Evolutionary conservation across 208 protist genomes (phyloP).

Genomic region (Sergeia podlipaevii): DNA sequence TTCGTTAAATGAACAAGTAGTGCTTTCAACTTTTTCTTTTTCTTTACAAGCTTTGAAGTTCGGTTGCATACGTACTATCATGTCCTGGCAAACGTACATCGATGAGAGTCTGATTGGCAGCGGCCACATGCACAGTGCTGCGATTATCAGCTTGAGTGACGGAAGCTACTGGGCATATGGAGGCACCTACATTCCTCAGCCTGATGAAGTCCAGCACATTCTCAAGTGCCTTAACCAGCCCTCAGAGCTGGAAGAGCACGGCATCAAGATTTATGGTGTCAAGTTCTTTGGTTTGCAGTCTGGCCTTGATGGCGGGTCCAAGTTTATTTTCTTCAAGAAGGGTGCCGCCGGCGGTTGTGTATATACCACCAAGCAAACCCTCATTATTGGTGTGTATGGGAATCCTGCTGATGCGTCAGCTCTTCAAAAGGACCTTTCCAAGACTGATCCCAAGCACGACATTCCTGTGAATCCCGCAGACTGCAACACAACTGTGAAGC

Average conservation of each 20-base stretch:
- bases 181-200: conserved; percentile 80
- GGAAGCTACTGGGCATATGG: conserved; percentile 89
- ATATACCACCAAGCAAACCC: conserved; percentile 80
- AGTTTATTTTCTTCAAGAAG: conserved; percentile 89
- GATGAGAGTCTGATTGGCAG: conserved; percentile 87
- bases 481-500: conserved; percentile 83
- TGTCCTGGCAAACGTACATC: conserved; percentile 89
- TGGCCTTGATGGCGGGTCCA: conserved; percentile 62
- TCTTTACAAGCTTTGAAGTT: conserved; percentile 3
- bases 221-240: conserved; percentile 62
- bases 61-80: conserved; percentile 15
- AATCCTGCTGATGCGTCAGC: conserved; percentile 61
- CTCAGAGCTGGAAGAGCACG: conserved; percentile 59
- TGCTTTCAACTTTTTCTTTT: neutral
- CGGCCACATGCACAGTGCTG: conserved; percentile 85
- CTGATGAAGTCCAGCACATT: conserved; percentile 81
- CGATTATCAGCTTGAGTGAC: conserved; percentile 73
- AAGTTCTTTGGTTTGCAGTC: conserved; percentile 87
- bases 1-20: neutral
- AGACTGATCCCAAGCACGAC: conserved; percentile 22
- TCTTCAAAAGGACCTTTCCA: conserved; percentile 48
- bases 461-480: conserved; percentile 78
- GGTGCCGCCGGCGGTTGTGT: conserved; percentile 80
- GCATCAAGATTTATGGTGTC: conserved; percentile 72
- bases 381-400: conserved; percentile 82